Conservation (phyloP, 148 eudicot species). For the Rhododendron kiyosumense region DNA sequence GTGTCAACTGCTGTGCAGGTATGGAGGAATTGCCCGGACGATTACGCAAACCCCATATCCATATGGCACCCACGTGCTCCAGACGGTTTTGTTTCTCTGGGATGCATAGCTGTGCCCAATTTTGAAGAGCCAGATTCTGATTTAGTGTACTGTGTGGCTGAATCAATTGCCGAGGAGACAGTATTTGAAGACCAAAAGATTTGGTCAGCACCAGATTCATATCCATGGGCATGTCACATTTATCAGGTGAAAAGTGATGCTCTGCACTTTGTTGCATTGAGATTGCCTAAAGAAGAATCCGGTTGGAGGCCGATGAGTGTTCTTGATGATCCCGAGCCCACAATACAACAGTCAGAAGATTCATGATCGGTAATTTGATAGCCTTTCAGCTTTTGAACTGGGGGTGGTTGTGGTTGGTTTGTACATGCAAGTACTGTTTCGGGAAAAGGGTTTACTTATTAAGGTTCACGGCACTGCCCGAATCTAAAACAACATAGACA, state of each 20-base stretch:
- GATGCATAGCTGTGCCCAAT: conserved; percentile 69
- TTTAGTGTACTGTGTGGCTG: conserved; percentile 27
- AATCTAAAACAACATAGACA: too few relatives aligned
- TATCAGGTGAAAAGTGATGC: conserved; percentile 83
- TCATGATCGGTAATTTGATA: neutral
- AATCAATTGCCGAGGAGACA: conserved; percentile 64
- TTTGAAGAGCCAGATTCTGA: conserved; percentile 63
- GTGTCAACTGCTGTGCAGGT: conserved; percentile 39
- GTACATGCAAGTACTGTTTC: neutral
- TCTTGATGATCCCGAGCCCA: conserved; percentile 27
- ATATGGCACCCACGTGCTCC: conserved; percentile 97
- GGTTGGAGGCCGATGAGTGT: conserved; percentile 71
- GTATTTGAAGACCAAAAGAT: conserved; percentile 70
- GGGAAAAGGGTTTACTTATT: neutral
- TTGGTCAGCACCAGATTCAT: conserved; percentile 81
- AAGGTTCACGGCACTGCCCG: neutral
- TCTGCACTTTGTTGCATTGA: conserved; percentile 76
- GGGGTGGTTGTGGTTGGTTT: neutral
- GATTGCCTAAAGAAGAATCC: conserved; percentile 44
- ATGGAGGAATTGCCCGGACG: conserved; percentile 95
- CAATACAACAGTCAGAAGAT: conserved; percentile 21
- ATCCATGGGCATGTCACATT: conserved; percentile 95
- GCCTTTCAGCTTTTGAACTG: neutral
- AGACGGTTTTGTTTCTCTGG: conserved; percentile 70
- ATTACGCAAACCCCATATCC: conserved; percentile 62